Evolutionary conservation across 2,329 filamentous ascomycete species (phyloP), one percentile per base, ranked within the genome.

Genomic region (Calonectria montana): DNA sequence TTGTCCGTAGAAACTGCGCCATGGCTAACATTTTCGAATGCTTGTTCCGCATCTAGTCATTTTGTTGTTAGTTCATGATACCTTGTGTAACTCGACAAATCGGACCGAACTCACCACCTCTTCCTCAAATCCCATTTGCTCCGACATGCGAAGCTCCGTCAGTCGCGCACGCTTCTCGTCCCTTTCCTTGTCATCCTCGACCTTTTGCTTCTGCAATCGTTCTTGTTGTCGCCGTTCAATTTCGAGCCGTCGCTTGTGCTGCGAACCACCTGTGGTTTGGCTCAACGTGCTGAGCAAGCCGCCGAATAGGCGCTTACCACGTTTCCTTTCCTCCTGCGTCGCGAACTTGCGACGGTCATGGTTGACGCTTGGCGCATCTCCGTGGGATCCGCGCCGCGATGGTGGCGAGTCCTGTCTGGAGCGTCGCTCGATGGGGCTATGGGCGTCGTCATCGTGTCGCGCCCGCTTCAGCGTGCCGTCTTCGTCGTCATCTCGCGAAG

Each of bases 221-320:
- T 93, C 93, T 80, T 94, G 91, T 83, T 96, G 94, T 76, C 92
- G 92, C 83, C 91, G 92, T 85, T 97, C 95, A 82, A 96, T 95
- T 82, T 96, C 95, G 73, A 89, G 90, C 69, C 94, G 92, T 78
- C 91, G 91, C 83, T 90, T 93, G 84, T 93, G 91, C 86, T 87
- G 90, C 75, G 85, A 88, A 85, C 81, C 87, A 76, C 87, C 89
- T 80, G 88, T 89, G 78, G 89, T 92, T 84, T 96, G 94, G 82
- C 93, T 95, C 72, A 97, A 88, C 43, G 93, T 94, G 81, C 89
- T 94, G 71, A 97, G 86, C 69, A 97, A 85, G 41, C 93, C 94
- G 73, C 96, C 96, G 81, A 98, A 98, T 72, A 98, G 87, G 65
- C 96, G 90, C 83, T 94, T 93, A 25, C 94, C 94, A 43, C 96